Base-by-base conservation (phyloP, 768 basidiomycete genomes). In the Leccinum boreale region DNA sequence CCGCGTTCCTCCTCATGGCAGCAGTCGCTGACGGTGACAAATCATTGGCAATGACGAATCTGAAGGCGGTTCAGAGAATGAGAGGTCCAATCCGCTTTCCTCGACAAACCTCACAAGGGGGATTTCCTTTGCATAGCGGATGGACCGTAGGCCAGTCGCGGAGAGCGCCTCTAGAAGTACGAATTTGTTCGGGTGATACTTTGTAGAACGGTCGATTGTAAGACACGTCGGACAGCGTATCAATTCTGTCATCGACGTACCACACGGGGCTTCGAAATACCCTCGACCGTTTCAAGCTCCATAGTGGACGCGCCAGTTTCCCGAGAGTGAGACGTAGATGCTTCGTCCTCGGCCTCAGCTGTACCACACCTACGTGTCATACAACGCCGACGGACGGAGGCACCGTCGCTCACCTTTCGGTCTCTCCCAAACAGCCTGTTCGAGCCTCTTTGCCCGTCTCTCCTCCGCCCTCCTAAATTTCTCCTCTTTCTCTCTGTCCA, bases 51-150 rank as follows among this genome's bases (percentile, higher is more conserved):
- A 98, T 87, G 49, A 99, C 85, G 72, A 89, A 83, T 72, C 96
- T 98, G 47, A 85, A 80, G 69, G 91, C 1, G 7, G 46, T 28
- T 60, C 24, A 67, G 61, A 50, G 50, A 56, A 52, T 47, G 58
- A 58, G 53, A 19, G 35, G 47, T n/a, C 14, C n/a, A 15, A 55
- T 28, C 15, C 36, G 39, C 29, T 42, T 26, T 17, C 9, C 21
- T 52, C 42, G 49, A 65, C 85, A 70, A 51, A 97, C 96, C 86
- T 91, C 57, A 93, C 82, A 45, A 89, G 81, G 1, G 95, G 94
- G 9, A 99, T 94, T 74, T 99, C 97, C 65, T 97, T 94, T 0
- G 95, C 96, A 71, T 98, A 99, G 35, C 97, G 90, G 54, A 99
- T 97, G 1, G 95, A 89, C 7, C 97, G 86, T 26, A 99, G 80